Conservation (phyloP, 441 rosid genomes). For the Gossypium gossypioides region DNA sequence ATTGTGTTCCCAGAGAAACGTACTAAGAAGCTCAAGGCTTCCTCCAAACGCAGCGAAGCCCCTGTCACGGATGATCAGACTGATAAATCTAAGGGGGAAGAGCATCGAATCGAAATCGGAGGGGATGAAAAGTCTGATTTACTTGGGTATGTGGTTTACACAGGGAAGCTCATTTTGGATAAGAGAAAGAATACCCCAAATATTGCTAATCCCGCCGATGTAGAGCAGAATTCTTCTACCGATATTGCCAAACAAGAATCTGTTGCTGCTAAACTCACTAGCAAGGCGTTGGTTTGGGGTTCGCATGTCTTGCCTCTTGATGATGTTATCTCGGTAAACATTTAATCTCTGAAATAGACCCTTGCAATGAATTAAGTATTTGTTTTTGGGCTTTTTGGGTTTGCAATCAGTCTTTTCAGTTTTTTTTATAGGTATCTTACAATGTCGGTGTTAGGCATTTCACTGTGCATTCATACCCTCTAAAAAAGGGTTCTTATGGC, state of each 20-base stretch:
- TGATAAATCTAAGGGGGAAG: conserved; percentile 37
- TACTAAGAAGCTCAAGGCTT: conserved; percentile 53
- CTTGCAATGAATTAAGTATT: not conserved
- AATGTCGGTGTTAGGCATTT: conserved; percentile 78
- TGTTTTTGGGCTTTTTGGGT: not conserved
- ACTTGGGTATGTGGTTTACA: conserved; percentile 61
- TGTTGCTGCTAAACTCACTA: conserved; percentile 70
- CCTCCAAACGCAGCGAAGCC: conserved; percentile 27
- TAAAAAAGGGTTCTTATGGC: conserved; percentile 55
- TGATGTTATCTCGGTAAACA: conserved; percentile 64
- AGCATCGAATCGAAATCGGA: conserved; percentile 62
- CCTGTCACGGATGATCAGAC: conserved; percentile 28
- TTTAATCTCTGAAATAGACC: conserved; percentile 6
- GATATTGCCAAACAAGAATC: conserved; percentile 43
- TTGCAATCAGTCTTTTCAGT: not conserved
- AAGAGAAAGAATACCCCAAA: conserved; percentile 40
- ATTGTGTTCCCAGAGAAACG: conserved; percentile 87
- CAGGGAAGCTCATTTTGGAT: conserved; percentile 68
- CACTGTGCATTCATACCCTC: conserved; percentile 82
- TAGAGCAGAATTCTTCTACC: conserved; percentile 33
- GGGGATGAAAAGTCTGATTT: conserved; percentile 91
- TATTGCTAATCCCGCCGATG: conserved; percentile 29
- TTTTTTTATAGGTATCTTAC: conserved; percentile 62
- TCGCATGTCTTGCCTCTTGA: conserved; percentile 58
- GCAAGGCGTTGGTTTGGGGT: conserved; percentile 81